Base-by-base conservation (phyloP, 139 green algal genomes). In the Asterochloris sp. region DNA sequence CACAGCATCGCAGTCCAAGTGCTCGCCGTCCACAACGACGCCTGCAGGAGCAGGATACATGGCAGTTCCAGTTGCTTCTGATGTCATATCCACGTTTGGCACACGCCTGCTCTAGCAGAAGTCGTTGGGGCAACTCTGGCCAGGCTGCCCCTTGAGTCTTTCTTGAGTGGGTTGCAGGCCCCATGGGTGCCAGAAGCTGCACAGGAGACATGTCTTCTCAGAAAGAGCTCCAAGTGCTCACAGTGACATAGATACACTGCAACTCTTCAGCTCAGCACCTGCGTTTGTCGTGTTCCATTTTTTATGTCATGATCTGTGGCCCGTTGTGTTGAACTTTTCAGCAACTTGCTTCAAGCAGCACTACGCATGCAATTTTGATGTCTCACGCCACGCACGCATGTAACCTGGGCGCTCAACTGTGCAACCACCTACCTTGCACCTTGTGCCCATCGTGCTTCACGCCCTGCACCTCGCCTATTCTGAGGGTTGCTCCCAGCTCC, bases 1-100 rank as follows among this genome's bases (percentile, higher is more conserved):
- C 27, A 94, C 89, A 13, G 78, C 83, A 79, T 94, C 91, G 21
- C 90, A 92, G 13, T 63, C 60, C 27, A 87, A 15, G 23, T 82
- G 66, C 26, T 80, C 69, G 4, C 87, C 87, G 71, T 90, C 87
- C 67, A 90, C 87, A 6, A 78, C 60, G 24, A 88, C 87, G 8
- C 87, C 84, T 88, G 76, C 62, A 81, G 16, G 38, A 10, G 38
- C 38, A 54, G 38, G 6, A 54, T 54, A 6, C 6, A 6, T 54
- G 38, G 38, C 38, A 54, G 6, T 54, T n/a, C n/a, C n/a, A n/a
- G n/a, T n/a, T n/a, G n/a, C n/a, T n/a, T n/a, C n/a, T n/a, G n/a
- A n/a, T n/a, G n/a, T n/a, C n/a, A n/a, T n/a, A n/a, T n/a, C n/a
- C n/a, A n/a, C n/a, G n/a, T n/a, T n/a, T n/a, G n/a, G n/a, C n/a